phyloP scores from a whole-genome alignment of 2,329 filamentous ascomycete genomes.

The Escovopsis weberi region DNA sequence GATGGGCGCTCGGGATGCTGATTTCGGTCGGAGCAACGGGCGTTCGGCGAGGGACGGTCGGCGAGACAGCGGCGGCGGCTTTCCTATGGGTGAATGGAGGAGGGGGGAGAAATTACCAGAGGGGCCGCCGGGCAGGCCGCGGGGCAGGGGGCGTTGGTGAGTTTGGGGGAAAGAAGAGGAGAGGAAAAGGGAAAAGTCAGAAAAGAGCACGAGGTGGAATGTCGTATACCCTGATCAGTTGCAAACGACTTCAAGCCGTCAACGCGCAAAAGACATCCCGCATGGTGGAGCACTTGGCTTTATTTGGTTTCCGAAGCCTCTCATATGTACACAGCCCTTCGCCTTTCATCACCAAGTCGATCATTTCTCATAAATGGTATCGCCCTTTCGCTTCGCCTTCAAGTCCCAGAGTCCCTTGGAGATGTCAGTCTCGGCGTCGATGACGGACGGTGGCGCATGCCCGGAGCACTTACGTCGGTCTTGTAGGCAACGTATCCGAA shows the following conservation, averaged over 20 bases:
- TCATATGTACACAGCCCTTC: constrained; percentile 27
- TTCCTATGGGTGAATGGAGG: constrained; percentile 48
- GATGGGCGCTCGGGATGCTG: constrained; percentile 13
- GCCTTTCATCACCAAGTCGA: constrained; percentile 6
- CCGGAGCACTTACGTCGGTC: constrained; percentile 63
- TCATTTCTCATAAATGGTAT: constrained; percentile 55
- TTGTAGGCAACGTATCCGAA: constrained; percentile 60
- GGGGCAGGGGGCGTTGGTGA: constrained; percentile 18
- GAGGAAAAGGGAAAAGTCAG: neutral
- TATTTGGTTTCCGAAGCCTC: constrained; percentile 6
- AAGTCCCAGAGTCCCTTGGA: constrained; percentile 71
- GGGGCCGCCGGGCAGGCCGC: constrained; percentile 20
- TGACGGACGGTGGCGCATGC: neutral
- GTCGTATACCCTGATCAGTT: constrained; percentile 14
- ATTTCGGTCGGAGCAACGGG: constrained; percentile 19
- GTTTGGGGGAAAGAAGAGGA: neutral
- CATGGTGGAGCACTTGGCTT: neutral
- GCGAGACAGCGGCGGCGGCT: constrained; percentile 23
- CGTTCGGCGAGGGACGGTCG: constrained; percentile 22
- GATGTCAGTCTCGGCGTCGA: constrained; percentile 10
- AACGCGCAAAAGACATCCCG: neutral
- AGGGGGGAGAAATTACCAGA: constrained; percentile 49
- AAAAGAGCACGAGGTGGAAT: neutral
- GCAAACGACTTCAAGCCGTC: neutral
- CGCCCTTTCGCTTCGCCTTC: constrained; percentile 76